Percentiles rank a stretch among this genome's conserved stretches.
Conservation (phyloP, 2,329 filamentous ascomycete species). For the Alternaria sp. region DNA sequence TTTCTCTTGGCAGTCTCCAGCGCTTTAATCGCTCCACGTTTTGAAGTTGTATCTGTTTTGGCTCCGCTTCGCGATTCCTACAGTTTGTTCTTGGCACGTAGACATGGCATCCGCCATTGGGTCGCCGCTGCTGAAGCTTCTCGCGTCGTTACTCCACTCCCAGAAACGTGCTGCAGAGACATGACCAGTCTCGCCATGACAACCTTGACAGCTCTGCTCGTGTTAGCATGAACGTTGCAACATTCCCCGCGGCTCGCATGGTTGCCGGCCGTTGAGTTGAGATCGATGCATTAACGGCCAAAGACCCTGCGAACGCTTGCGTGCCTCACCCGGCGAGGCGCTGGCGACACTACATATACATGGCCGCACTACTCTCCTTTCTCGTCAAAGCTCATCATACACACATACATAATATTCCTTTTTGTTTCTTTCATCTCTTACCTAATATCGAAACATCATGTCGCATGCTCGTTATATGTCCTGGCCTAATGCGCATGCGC, state of each 20-base stretch:
- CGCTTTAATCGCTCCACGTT: constrained; percentile 37
- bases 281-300: constrained; percentile 31
- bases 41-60: constrained; percentile 43
- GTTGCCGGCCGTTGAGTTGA: constrained; percentile 33
- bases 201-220: constrained; percentile 9
- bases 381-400: constrained; percentile 34
- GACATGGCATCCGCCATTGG: constrained; percentile 26
- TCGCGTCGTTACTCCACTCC: constrained; percentile 18
- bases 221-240: constrained; percentile 33
- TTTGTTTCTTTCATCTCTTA: constrained; percentile 14
- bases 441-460: constrained; percentile 28
- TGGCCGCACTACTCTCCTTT: constrained; percentile 29
- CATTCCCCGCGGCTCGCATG: constrained; percentile 29
- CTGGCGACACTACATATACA: constrained; percentile 42
- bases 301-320: constrained; percentile 13
- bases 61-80: constrained; percentile 35
- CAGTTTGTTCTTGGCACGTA: constrained; percentile 27
- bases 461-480: constrained; percentile 44
- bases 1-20: constrained; percentile 23
- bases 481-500: constrained; percentile 41
- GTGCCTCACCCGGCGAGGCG: constrained; percentile 14
- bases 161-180: constrained; percentile 37
- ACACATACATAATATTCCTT: constrained; percentile 39
- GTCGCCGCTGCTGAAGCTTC: constrained; percentile 14
- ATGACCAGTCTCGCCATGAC: constrained; percentile 38